Evolutionary conservation across 164 flowering plant species (phyloP).

Genomic region (Warburgia ugandensis): DNA sequence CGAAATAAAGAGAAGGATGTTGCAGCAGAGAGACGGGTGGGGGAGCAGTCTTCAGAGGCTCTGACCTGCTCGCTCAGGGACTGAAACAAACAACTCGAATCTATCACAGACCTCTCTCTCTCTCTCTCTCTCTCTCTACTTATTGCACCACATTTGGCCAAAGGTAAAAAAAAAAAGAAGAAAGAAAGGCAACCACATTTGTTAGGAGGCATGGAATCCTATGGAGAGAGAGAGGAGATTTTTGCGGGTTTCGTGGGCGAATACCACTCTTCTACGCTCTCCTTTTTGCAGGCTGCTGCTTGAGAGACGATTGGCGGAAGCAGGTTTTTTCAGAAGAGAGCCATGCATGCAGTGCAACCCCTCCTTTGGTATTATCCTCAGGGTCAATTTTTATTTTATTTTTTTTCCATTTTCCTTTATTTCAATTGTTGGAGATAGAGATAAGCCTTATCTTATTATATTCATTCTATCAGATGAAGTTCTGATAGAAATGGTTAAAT

Average conservation of each 20-base stretch:
- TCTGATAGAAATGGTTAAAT: too few species aligned
- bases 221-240: conserved; percentile 9
- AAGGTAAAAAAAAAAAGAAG: too few species aligned
- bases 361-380: conserved; percentile 13
- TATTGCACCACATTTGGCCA: neutral
- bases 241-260: conserved; percentile 19
- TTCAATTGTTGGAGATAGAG: too few species aligned
- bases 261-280: conserved; percentile 22
- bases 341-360: conserved; percentile 8
- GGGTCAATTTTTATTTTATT: conserved; percentile 10
- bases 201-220: conserved; percentile 10
- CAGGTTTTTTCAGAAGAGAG: conserved; percentile 12
- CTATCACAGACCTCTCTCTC: neutral
- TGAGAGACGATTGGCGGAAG: conserved; percentile 27
- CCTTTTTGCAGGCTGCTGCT: conserved; percentile 16
- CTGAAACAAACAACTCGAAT: conserved; percentile 1
- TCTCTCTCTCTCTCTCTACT: neutral
- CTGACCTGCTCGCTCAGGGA: conserved; percentile 12
- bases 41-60: neutral
- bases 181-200: too few species aligned
- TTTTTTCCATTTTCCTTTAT: too few species aligned
- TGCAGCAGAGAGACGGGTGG: neutral
- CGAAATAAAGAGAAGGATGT: neutral
- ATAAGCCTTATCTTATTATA: too few species aligned
- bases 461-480: too few species aligned